Evolutionary conservation across 768 basidiomycete genomes (phyloP), one percentile per base, ranked within the genome.

Genomic region (Hemileccinum rubropunctum): DNA sequence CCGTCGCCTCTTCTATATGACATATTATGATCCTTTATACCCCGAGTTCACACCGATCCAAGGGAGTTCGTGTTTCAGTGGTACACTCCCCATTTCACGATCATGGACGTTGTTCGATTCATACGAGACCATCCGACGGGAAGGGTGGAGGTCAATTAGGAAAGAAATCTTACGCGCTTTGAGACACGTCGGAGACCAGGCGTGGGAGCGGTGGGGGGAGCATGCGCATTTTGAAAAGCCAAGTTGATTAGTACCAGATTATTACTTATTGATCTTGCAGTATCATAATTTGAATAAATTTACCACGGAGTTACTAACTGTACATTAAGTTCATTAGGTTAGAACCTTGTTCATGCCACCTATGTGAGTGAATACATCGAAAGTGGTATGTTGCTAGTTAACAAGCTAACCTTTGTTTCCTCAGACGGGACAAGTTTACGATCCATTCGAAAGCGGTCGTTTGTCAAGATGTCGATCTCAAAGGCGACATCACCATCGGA

Each of bases 401-500:
- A 17, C 23, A 20, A 11, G 7, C 26, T 34, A 28, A 35, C 36
- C 48, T 3, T 54, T 34, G 2, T 20, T n/a, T 6, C 11, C 18
- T 4, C 62, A 93, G 91, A 69, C 87, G 88, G 57, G 88, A 93
- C 73, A 90, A 88, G 65, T 86, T 90, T 62, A 88, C 86, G 6
- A 91, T 97, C 39, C 91, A 95, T 57, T 89, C 93, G 3, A 91
- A 85, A 64, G 88, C 92, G 6, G 79, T 95, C 42, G 88, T 98
- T 26, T 92, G 91, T 64, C 88, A 92, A 63, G 94, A 97, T 72
- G 90, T 91, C 27, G 94, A 98, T 54, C 77, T 98, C 58, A 91
- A 91, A 65, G 95, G 97, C 44, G 88, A 94, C 61, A 89, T 95
- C 47, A 95, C 93, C 17, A 88, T 99, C 50, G 94, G 93, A 23